Base-by-base conservation (phyloP, 495 filamentous ascomycete genomes). In the Emericellopsis terricola region DNA sequence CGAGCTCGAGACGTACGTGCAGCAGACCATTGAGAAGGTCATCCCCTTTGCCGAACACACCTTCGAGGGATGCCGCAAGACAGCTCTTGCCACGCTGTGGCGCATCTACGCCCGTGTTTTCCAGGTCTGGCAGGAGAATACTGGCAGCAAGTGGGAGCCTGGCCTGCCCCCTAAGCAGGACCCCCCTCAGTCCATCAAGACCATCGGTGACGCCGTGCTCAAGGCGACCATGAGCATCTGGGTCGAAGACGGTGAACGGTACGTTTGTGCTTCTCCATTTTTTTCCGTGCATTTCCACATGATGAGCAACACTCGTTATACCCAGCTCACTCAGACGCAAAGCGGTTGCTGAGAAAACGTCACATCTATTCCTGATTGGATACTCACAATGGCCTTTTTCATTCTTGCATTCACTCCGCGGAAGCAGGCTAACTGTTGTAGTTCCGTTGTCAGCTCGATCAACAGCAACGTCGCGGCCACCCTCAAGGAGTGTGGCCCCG, bases 251-350 rank as follows among this genome's bases (percentile, higher is more conserved):
- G 69, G 72, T 46, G 89, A 96, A 56, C 76, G 85, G 89, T 93
- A 78, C 45, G 77, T 69, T 46, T 29, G 34, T 39, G 24, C 29
- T 41, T 39, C 32, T 33, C 37, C 27, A n/a, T 33, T 21, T 36
- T 37, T 40, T 40, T 18, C 41, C 5, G 10, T 24, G 19, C 38
- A 14, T 47, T 49, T 44, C 53, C 8, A 16, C 51, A 85, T 87
- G 85, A 96, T 93, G 82, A 93, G 58, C 56, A 69, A 57, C 56
- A 56, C 60, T 73, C 81, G 82, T 81, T 89, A 83, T 78, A 86
- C 87, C 85, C 85, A 94, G 84, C 85, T 94, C 87, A 94, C 87
- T 93, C 78, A 78, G 77, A 96, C 71, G 72, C 80, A 62, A 67
- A 60, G 79, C 69, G 71, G 60, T 69, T 94, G 86, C 76, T 84